A percentile compares a stretch with the other conserved stretches of the same genome.
Evolutionary conservation across 306 rosid species (phyloP).

Genomic region (Pyrus bretschneideri): DNA sequence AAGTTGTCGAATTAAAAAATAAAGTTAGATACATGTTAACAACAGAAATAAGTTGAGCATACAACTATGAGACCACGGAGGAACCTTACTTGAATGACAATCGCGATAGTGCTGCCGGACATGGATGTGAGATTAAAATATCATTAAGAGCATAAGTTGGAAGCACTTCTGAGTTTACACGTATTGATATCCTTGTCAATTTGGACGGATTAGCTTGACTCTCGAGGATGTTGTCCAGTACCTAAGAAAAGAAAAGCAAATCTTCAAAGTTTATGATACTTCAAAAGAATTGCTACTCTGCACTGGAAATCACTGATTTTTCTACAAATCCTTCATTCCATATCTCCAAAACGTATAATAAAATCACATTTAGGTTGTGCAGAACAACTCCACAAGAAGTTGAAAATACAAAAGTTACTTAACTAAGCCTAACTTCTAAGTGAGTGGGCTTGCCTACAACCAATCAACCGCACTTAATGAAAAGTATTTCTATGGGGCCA

Average conservation of each 20-base stretch:
- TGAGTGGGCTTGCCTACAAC: background rate
- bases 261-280: background rate
- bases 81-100: constrained; percentile 66
- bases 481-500: background rate
- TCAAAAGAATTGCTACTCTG: background rate
- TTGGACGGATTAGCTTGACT: constrained; percentile 47
- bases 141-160: constrained; percentile 78
- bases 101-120: constrained; percentile 77
- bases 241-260: constrained; percentile 34
- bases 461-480: background rate
- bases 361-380: background rate
- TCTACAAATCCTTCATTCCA: background rate
- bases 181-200: constrained; percentile 49
- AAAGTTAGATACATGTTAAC: background rate
- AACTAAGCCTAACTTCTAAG: background rate
- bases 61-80: background rate
- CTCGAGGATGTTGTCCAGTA: constrained; percentile 57
- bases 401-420: background rate
- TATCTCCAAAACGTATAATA: no score
- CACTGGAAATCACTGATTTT: background rate
- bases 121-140: constrained; percentile 71
- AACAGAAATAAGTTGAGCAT: background rate
- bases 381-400: background rate
- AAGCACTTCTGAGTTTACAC: constrained; percentile 40
- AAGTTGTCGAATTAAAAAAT: background rate